Conservation (phyloP, 371 early-diverging fungal genomes). For the Mortierella sp. region DNA sequence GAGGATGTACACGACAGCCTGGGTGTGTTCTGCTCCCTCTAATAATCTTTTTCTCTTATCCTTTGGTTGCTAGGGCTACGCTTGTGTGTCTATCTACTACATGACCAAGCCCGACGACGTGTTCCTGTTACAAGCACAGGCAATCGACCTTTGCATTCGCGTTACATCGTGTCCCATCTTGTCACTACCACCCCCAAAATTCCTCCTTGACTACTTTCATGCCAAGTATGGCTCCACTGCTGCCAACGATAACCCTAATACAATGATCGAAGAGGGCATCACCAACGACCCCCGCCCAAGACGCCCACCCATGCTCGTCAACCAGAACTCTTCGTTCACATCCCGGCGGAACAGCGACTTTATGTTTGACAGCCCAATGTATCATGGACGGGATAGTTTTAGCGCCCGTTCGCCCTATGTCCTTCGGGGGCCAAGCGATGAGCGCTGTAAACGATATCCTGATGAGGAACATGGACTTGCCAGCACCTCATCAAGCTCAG, state of each 20-base stretch:
- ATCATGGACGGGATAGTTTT: not conserved
- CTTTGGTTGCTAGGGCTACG: slow-evolving; percentile 25
- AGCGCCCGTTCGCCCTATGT: slow-evolving; percentile 2
- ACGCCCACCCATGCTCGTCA: slow-evolving; percentile 39
- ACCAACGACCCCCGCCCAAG: slow-evolving; percentile 44
- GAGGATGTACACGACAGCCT: too few relatives aligned
- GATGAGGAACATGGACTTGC: slow-evolving; percentile 10
- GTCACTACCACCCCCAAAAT: slow-evolving; percentile 40
- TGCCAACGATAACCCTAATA: slow-evolving; percentile 32
- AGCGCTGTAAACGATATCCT: slow-evolving; percentile 4
- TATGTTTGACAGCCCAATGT: slow-evolving; percentile 15
- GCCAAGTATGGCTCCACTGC: slow-evolving; percentile 28
- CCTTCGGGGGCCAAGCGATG: slow-evolving; percentile 7
- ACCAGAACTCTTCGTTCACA: slow-evolving; percentile 11
- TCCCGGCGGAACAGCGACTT: slow-evolving; percentile 23
- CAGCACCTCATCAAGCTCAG: slow-evolving; percentile 5
- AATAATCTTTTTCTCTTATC: not conserved
- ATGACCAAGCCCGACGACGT: slow-evolving; percentile 23
- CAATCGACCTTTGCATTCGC: slow-evolving; percentile 45
- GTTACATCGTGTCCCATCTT: slow-evolving; percentile 40
- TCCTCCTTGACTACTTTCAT: slow-evolving; percentile 31
- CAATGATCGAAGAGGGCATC: slow-evolving; percentile 50
- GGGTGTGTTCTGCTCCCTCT: too few relatives aligned
- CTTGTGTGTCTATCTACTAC: slow-evolving; percentile 38
- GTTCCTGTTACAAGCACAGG: slow-evolving; percentile 35